Percentiles rank a stretch among this genome's conserved stretches.
Evolutionary conservation across 768 basidiomycete genomes (phyloP).

Genomic region (Auricularia auricula-judae): DNA sequence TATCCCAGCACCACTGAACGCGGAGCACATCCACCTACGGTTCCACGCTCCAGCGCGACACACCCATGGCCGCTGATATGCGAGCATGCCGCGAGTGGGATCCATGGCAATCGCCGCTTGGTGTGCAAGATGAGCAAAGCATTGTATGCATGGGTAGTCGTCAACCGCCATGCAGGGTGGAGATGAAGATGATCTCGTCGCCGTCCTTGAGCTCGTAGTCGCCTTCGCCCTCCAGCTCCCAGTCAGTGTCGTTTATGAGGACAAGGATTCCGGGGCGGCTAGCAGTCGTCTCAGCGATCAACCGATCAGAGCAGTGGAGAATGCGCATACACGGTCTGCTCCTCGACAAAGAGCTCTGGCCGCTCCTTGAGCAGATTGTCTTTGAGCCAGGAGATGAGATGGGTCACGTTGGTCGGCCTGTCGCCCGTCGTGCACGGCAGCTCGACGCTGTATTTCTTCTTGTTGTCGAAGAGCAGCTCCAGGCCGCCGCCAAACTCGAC

Average conservation of each 20-base stretch:
- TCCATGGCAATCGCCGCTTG: too few relatives aligned
- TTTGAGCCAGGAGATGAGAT: conserved; percentile 69
- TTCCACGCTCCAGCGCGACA: too few relatives aligned
- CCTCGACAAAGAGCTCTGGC: conserved; percentile 81
- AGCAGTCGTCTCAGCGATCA: background rate
- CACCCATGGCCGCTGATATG: too few relatives aligned
- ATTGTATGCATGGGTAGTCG: background rate
- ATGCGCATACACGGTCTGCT: conserved; percentile 61
- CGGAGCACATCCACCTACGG: too few relatives aligned
- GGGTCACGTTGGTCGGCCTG: conserved; percentile 50
- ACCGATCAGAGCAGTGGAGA: background rate
- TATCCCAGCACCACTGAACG: too few relatives aligned
- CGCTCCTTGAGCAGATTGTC: conserved; percentile 73
- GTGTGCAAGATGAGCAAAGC: too few relatives aligned
- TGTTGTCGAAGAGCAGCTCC: conserved; percentile 70
- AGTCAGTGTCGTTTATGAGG: conserved; percentile 93
- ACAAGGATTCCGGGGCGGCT: conserved; percentile 96
- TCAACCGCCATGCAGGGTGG: conserved; percentile 86
- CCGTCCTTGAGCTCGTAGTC: conserved; percentile 64
- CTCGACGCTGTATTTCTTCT: conserved; percentile 6
- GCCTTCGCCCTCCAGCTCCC: conserved; percentile 94
- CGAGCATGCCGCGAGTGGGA: too few relatives aligned
- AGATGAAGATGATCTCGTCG: conserved; percentile 95
- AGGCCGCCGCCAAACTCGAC: conserved; percentile 79
- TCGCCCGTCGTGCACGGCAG: conserved; percentile 13